Evolutionary conservation across 768 basidiomycete genomes (phyloP).

Genomic region (Leucocoprinus sp.): DNA sequence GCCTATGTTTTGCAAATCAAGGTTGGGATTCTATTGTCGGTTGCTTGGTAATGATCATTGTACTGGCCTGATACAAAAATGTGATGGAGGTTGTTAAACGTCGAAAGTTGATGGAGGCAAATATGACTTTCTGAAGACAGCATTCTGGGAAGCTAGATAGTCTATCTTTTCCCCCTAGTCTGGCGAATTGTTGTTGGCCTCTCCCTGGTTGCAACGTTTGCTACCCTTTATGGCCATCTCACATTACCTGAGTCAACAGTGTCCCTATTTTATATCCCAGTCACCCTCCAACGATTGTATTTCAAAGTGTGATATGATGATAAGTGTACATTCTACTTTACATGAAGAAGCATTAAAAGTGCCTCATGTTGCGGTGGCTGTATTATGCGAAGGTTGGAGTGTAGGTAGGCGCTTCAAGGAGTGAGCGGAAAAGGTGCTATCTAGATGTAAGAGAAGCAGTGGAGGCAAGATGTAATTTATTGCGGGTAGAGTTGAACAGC

Average conservation of each 20-base stretch:
- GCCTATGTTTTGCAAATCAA: slow-evolving; percentile 67
- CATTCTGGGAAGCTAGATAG: neutral
- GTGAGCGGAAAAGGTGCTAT: too few relatives aligned
- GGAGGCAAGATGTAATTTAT: too few relatives aligned
- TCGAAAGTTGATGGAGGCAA: slow-evolving; percentile 64
- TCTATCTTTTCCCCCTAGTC: slow-evolving; percentile 24
- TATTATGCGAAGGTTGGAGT: too few relatives aligned
- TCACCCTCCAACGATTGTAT: too few relatives aligned
- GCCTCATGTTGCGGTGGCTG: too few relatives aligned
- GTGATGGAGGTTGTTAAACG: slow-evolving; percentile 53
- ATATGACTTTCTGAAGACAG: slow-evolving; percentile 12
- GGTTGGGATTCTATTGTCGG: slow-evolving; percentile 72
- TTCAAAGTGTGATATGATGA: too few relatives aligned
- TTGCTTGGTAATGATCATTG: slow-evolving; percentile 52
- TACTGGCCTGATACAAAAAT: slow-evolving; percentile 53
- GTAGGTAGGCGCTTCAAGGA: too few relatives aligned
- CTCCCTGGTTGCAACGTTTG: slow-evolving; percentile 68
- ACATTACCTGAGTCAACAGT: slow-evolving; percentile 65
- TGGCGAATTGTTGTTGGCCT: slow-evolving; percentile 74
- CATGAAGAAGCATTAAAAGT: too few relatives aligned
- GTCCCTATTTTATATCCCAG: too few relatives aligned
- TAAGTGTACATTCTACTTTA: too few relatives aligned
- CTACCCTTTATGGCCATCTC: slow-evolving; percentile 67
- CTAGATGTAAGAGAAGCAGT: too few relatives aligned
- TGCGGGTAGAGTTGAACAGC: too few relatives aligned